phyloP scores from a whole-genome alignment of 257 asterid genomes.

The Solanum lycopersicoides region DNA sequence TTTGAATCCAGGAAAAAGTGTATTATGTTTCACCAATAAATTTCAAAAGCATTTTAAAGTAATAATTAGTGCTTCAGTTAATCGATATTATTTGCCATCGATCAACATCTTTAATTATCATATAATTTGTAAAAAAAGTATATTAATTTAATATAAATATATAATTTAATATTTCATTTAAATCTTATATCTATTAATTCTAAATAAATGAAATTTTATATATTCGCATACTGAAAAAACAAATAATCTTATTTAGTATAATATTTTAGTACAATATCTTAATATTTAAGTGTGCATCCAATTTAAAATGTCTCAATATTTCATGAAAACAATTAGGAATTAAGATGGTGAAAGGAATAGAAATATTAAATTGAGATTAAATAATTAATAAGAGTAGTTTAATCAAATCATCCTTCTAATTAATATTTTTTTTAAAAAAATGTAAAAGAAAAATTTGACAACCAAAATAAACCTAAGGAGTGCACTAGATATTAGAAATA shows the following conservation, averaged over 20 bases:
- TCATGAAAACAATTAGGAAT: neutral
- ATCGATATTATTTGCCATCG: neutral
- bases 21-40: neutral
- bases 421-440: neutral
- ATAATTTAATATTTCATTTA: no score
- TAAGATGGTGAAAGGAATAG: no score
- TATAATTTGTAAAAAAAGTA: neutral
- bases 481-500: neutral
- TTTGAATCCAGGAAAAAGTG: neutral
- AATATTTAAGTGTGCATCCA: neutral
- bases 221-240: neutral
- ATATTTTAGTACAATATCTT: neutral
- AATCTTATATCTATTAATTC: neutral
- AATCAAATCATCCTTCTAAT: neutral
- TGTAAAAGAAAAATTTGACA: neutral
- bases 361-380: neutral
- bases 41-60: neutral
- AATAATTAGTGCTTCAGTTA: neutral
- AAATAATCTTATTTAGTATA: neutral
- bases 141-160: no score
- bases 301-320: neutral
- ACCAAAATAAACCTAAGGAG: neutral
- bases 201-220: neutral
- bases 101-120: neutral
- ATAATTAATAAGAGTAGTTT: neutral